Conservation (phyloP, 148 eudicot species). For the Rhododendron ferrugineum region DNA sequence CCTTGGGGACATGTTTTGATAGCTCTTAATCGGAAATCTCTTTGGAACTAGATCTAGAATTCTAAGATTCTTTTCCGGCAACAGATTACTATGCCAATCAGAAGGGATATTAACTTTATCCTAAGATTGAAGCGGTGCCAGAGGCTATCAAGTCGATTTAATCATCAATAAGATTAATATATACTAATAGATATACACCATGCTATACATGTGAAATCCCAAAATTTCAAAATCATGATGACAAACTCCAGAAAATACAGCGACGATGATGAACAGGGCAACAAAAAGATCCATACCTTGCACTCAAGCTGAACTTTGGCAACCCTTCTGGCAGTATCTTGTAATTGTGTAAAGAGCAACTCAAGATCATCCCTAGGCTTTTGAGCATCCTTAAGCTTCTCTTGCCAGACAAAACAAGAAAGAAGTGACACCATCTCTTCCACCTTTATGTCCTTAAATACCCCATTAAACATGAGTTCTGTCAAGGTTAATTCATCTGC, state of each 20-base stretch:
- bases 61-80: background rate
- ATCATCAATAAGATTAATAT: background rate
- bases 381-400: constrained; percentile 83
- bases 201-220: background rate
- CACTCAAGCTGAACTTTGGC: constrained; percentile 89
- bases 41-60: background rate
- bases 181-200: background rate
- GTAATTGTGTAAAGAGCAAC: constrained; percentile 67
- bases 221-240: background rate
- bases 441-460: constrained; percentile 70
- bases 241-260: background rate
- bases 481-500: constrained; percentile 95
- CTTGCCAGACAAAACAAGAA: constrained; percentile 96
- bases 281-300: constrained; percentile 46
- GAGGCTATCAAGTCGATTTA: background rate
- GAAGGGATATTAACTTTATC: background rate
- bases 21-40: background rate
- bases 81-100: background rate
- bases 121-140: background rate
- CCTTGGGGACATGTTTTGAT: background rate
- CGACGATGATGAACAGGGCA: background rate
- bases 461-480: constrained; percentile 83
- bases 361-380: constrained; percentile 93
- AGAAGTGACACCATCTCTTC: constrained; percentile 95
- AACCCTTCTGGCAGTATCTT: constrained; percentile 84